phyloP scores from a whole-genome alignment of 2,329 filamentous ascomycete species.

The Fusarium temperatum region DNA sequence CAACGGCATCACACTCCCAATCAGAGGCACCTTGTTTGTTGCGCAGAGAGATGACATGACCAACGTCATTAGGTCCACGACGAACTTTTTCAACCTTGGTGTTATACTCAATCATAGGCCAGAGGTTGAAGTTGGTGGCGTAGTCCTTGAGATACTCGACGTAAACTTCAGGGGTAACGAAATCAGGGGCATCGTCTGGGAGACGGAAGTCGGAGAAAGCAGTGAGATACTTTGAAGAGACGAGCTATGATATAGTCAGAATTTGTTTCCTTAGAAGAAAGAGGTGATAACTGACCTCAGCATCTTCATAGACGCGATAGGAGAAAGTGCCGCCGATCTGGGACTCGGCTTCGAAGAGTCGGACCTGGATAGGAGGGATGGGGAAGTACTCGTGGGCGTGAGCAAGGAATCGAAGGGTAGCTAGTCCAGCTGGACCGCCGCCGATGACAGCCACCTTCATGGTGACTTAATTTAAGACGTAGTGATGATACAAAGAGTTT shows the following conservation, averaged over 20 bases:
- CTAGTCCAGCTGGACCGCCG: slow-evolving; percentile 55
- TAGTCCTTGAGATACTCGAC: slow-evolving; percentile 56
- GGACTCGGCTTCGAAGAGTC: slow-evolving; percentile 55
- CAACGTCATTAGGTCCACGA: slow-evolving; percentile 5
- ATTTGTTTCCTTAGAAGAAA: background rate
- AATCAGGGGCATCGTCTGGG: slow-evolving; percentile 53
- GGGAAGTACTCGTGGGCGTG: slow-evolving; percentile 51
- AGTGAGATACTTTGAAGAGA: slow-evolving; percentile 60
- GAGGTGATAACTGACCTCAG: slow-evolving; percentile 47
- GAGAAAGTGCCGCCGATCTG: slow-evolving; percentile 58
- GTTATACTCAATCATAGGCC: slow-evolving; percentile 48
- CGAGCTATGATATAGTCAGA: slow-evolving; percentile 45
- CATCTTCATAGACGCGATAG: slow-evolving; percentile 58
- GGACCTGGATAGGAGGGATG: slow-evolving; percentile 50
- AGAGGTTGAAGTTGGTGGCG: slow-evolving; percentile 50
- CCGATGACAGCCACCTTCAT: slow-evolving; percentile 55
- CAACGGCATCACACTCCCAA: slow-evolving; percentile 56
- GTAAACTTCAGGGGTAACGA: slow-evolving; percentile 52
- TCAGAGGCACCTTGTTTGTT: background rate
- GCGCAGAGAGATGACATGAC: slow-evolving; percentile 26
- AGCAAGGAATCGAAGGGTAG: slow-evolving; percentile 52
- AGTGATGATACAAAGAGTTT: background rate
- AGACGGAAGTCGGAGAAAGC: slow-evolving; percentile 60
- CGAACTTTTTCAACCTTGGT: slow-evolving; percentile 45
- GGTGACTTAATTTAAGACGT: background rate